Base-by-base conservation (phyloP, 371 early-diverging fungal genomes). In the Agmasoma carcini region DNA sequence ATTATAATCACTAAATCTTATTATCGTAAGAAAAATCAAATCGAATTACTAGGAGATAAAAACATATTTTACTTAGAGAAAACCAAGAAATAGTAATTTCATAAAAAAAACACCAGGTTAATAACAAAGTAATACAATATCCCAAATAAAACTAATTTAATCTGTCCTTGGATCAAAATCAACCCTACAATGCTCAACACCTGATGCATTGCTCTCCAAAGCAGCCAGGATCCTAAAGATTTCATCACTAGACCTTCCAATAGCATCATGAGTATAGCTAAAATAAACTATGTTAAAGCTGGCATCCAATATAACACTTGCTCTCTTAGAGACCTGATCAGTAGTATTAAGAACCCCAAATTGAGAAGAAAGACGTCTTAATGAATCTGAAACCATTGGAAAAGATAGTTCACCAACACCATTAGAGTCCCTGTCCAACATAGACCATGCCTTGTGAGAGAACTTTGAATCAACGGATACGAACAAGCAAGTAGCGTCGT, bases 191-290 rank as follows among this genome's bases (percentile, higher is more conserved):
- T 61, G 43, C 2, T 48, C 62, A 5, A 88, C 89, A 70, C 84
- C 78, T 70, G 83, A 78, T 61, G 88, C 89, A 59, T 81, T 36
- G 41, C 40, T 38, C 74, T 88, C 82, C 68, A 92, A 78, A 20
- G 94, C 97, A 78, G 92, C 83, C 53, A 97, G 75, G 12, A 92
- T 77, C 68, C 98, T 84, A 47, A 94, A 69, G 29, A 84, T 80
- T 76, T 95, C 95, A 68, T 87, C 85, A 46, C 89, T 86, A 26
- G 81, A 82, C 67, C 95, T 81, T 55, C 98, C 98, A 61, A 96
- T 82, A 44, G 82, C 83, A 61, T 86, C 76, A 65, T 89, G 84
- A 66, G 82, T 80, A 70, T 85, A 75, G 68, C 78, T 78, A 67
- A 79, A 74, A 61, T 80, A 76, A 56, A 84, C 82, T 43, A 90